A percentile compares a stretch with the other conserved stretches of the same genome.
Evolutionary conservation across 2,329 filamentous ascomycete genomes (phyloP).

Genomic region (Aureobasidium leucospermi): DNA sequence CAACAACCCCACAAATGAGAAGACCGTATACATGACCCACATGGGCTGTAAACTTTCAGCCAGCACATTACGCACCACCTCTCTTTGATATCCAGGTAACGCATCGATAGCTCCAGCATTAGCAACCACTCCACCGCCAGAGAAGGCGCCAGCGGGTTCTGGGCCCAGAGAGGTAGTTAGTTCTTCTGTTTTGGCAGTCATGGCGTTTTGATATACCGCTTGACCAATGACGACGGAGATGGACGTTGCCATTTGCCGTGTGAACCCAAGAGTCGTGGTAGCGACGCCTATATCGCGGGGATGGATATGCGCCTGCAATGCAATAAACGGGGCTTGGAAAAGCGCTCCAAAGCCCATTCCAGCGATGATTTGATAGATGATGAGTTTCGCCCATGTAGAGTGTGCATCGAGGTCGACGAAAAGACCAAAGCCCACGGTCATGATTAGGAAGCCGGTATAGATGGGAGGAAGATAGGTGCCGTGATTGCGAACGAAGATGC

Average conservation of each 20-base stretch:
- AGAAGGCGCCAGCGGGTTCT: conserved; percentile 44
- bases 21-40: conserved; percentile 43
- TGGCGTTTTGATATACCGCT: conserved; percentile 67
- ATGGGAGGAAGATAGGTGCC: conserved; percentile 45
- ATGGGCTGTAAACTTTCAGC: conserved; percentile 37
- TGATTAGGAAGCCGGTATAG: conserved; percentile 37
- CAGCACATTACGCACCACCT: conserved; percentile 35
- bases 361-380: conserved; percentile 52
- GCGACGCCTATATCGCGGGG: conserved; percentile 56
- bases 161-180: conserved; percentile 46
- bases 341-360: conserved; percentile 54
- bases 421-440: conserved; percentile 32
- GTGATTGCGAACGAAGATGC: conserved; percentile 37
- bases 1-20: conserved; percentile 29
- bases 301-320: conserved; percentile 54
- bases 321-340: conserved; percentile 60
- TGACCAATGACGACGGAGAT: conserved; percentile 63
- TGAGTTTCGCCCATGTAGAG: conserved; percentile 30
- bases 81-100: conserved; percentile 41
- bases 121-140: conserved; percentile 53
- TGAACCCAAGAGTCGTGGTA: conserved; percentile 57
- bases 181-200: conserved; percentile 48
- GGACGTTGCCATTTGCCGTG: conserved; percentile 60
- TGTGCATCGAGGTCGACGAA: conserved; percentile 30
- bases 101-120: conserved; percentile 51